A percentile compares a stretch with the other conserved stretches of the same genome.
These are phyloP conservation scores for Pyrus bretschneideri DNA, from an alignment of 306 rosid species.

Conservation along the genomic window DNA sequence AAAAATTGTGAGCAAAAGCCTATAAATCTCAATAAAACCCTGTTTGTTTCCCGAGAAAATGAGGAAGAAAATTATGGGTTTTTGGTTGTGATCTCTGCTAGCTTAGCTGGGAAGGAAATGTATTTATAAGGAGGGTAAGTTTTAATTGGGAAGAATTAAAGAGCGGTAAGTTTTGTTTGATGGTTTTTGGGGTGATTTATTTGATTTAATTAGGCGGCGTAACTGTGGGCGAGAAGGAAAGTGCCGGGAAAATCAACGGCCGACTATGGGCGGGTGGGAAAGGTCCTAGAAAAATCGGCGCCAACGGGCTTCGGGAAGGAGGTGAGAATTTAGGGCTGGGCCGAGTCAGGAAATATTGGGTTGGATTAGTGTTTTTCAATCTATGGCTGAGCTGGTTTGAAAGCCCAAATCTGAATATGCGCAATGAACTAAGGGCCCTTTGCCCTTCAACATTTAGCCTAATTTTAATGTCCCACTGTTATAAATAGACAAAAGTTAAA, in stretches of 20 bases:
- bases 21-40: background rate
- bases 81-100: background rate
- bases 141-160: background rate
- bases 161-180: background rate
- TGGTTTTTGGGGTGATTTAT: background rate
- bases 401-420: background rate
- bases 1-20: background rate
- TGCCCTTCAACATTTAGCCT: no score
- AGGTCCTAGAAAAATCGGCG: background rate
- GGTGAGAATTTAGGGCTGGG: background rate
- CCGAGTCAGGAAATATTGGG: background rate
- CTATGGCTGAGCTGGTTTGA: no score
- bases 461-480: no score
- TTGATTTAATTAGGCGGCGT: background rate
- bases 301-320: background rate
- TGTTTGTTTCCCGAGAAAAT: conserved; percentile 12
- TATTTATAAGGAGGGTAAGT: background rate
- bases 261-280: background rate
- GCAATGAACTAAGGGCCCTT: no score
- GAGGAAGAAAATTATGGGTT: background rate
- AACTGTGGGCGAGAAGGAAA: background rate
- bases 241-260: background rate
- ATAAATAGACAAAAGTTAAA: no score
- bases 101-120: background rate
- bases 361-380: background rate